These are phyloP conservation scores for Friedmanniomyces endolithicus DNA, from an alignment of 495 filamentous ascomycete genomes.

Conservation along the genomic window DNA sequence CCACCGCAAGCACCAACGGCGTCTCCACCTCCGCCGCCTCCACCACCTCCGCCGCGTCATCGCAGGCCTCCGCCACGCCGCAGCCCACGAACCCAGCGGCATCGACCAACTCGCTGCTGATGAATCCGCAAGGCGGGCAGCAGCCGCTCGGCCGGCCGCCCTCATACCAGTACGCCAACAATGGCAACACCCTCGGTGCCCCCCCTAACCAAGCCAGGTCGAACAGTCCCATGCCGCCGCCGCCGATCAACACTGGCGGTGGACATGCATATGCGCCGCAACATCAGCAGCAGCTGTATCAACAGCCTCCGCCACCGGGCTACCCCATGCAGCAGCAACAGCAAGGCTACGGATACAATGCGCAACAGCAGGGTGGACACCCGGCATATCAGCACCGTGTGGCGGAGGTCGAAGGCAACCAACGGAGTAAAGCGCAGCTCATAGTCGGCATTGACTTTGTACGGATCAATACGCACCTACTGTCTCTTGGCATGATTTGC, in stretches of 20 bases:
- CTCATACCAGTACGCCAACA: slow-evolving; percentile 32
- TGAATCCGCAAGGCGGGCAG: slow-evolving; percentile 22
- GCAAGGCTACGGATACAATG: slow-evolving; percentile 4
- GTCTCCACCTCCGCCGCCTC: slow-evolving; percentile 1
- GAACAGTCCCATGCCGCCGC: slow-evolving; percentile 26
- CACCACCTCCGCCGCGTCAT: slow-evolving; percentile 16
- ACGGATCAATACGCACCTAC: slow-evolving; percentile 25
- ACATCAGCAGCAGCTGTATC: slow-evolving; percentile 22
- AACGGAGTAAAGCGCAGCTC: slow-evolving; percentile 65
- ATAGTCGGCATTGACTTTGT: slow-evolving; percentile 77
- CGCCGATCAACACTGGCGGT: slow-evolving; percentile 25
- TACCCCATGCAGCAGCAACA: slow-evolving; percentile 25
- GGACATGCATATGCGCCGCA: slow-evolving; percentile 21
- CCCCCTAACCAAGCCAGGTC: slow-evolving; percentile 26
- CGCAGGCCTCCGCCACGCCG: slow-evolving; percentile 18
- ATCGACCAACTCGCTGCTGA: slow-evolving; percentile 21
- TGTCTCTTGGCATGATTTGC: neutral
- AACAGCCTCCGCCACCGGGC: slow-evolving; percentile 23
- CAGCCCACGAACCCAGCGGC: slow-evolving; percentile 12
- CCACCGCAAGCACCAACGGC: slow-evolving; percentile 16
- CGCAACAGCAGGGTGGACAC: neutral
- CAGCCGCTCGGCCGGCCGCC: slow-evolving; percentile 29
- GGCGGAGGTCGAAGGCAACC: slow-evolving; percentile 77
- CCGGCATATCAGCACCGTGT: slow-evolving; percentile 24
- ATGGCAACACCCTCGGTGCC: slow-evolving; percentile 19